Evolutionary conservation across 176 grass and related monocot genomes (phyloP).

Genomic region (Triticum urartu): DNA sequence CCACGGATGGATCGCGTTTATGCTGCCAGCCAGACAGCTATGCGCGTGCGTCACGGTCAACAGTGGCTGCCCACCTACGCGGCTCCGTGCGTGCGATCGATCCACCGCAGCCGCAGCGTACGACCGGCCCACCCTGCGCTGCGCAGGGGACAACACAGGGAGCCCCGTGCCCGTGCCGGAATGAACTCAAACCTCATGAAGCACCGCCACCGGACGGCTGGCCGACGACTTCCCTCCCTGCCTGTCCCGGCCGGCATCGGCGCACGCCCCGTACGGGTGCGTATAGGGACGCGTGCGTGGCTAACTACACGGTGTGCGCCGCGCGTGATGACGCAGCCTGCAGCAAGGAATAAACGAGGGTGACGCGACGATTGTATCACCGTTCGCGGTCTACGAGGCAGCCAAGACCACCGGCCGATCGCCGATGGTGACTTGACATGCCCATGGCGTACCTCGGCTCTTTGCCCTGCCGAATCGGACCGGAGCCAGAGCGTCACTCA

Average conservation of each 20-base stretch:
- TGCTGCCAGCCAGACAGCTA: neutral
- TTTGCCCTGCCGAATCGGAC: neutral
- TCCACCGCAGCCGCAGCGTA: neutral
- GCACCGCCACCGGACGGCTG: too few relatives aligned
- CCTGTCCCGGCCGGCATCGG: neutral
- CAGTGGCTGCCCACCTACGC: neutral
- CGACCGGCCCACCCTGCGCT: neutral
- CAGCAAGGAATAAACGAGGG: neutral
- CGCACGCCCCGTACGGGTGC: neutral
- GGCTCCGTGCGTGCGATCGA: neutral
- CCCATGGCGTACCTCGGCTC: neutral
- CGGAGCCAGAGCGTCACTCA: neutral
- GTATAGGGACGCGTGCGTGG: neutral
- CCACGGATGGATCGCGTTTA: neutral
- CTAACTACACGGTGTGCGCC: neutral
- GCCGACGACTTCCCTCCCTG: too few relatives aligned
- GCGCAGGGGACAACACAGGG: neutral
- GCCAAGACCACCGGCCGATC: neutral
- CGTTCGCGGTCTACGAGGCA: neutral
- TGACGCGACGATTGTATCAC: slow-evolving; percentile 10
- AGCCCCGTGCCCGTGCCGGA: too few relatives aligned
- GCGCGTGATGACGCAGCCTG: neutral
- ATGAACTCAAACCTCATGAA: too few relatives aligned
- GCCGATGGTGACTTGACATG: neutral
- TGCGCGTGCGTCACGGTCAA: neutral